Conservation (phyloP, 257 asterid genomes). For the Avicennia marina region DNA sequence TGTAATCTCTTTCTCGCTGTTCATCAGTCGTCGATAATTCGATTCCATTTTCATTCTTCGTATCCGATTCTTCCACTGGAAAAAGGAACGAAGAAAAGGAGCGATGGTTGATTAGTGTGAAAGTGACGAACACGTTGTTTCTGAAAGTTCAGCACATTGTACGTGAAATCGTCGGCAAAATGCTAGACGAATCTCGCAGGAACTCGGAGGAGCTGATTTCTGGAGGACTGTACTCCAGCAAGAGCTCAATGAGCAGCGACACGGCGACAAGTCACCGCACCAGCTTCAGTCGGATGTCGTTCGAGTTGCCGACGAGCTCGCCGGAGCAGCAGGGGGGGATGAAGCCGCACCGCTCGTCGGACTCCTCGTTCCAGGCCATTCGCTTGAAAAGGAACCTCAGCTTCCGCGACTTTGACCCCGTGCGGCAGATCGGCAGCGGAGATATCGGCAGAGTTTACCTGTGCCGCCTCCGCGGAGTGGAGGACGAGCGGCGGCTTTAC, state of each 20-base stretch:
- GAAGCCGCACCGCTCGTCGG: constrained; percentile 76
- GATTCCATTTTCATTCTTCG: neutral
- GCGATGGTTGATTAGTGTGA: neutral
- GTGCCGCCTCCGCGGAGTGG: constrained; percentile 47
- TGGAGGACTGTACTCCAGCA: constrained; percentile 32
- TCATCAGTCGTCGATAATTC: constrained; percentile 10
- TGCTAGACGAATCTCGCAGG: constrained; percentile 27
- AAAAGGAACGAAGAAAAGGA: too few species aligned
- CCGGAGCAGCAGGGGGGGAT: constrained; percentile 47
- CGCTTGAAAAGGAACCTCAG: constrained; percentile 33
- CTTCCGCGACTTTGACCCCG: constrained; percentile 62
- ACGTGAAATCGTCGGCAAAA: constrained; percentile 20
- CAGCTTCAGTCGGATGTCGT: constrained; percentile 61
- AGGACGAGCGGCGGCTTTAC: constrained; percentile 37
- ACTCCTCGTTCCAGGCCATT: constrained; percentile 50
- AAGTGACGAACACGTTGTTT: neutral
- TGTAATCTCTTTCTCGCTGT: constrained; percentile 9
- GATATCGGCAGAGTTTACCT: constrained; percentile 78
- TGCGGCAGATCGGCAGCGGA: constrained; percentile 84
- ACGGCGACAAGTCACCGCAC: constrained; percentile 46
- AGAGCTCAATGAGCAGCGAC: constrained; percentile 71
- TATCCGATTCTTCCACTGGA: constrained; percentile 13
- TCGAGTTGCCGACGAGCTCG: constrained; percentile 53
- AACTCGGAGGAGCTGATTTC: constrained; percentile 29
- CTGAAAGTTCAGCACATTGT: neutral